These are phyloP conservation scores for Tuctoria greenei DNA, from an alignment of 176 grass and related monocot species.

Conservation along the genomic window DNA sequence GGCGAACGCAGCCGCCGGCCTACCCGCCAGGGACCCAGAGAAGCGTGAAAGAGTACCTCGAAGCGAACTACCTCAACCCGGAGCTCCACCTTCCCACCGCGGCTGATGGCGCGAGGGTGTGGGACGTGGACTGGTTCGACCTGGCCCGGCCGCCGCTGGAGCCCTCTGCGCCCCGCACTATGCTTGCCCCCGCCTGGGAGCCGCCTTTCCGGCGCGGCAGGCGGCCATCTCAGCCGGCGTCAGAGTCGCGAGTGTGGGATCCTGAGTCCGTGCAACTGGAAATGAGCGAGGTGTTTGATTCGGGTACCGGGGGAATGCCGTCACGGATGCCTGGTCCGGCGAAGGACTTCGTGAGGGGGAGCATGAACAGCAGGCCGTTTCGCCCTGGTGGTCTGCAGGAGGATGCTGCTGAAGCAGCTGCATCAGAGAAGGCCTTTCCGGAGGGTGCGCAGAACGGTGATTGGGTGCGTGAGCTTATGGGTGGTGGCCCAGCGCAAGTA, in stretches of 20 bases:
- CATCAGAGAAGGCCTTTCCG: conserved; percentile 36
- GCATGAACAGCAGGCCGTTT: conserved; percentile 79
- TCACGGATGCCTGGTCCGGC: conserved; percentile 69
- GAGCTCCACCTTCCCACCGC: conserved; percentile 66
- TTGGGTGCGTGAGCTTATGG: conserved; percentile 73
- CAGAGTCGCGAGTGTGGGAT: conserved; percentile 52
- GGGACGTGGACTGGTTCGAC: conserved; percentile 86
- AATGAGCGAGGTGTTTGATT: conserved; percentile 65
- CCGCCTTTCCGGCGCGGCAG: conserved; percentile 58
- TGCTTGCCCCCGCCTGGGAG: conserved; percentile 71
- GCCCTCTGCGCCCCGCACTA: conserved; percentile 57
- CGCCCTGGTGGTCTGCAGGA: conserved; percentile 62
- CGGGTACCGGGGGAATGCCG: conserved; percentile 44
- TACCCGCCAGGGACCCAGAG: conserved; percentile 62
- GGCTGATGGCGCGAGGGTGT: conserved; percentile 59
- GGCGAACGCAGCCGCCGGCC: conserved; percentile 61
- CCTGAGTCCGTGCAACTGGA: conserved; percentile 73
- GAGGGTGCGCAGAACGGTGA: conserved; percentile 57
- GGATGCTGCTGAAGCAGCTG: conserved; percentile 15
- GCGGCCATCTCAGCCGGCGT: neutral
- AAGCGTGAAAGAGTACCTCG: conserved; percentile 65
- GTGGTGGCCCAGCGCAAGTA: conserved; percentile 42
- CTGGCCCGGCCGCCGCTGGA: conserved; percentile 60
- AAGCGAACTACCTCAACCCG: conserved; percentile 77
- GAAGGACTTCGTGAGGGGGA: conserved; percentile 89